Evolutionary conservation across 768 basidiomycete genomes (phyloP).

Genomic region (Boletellus ananas): DNA sequence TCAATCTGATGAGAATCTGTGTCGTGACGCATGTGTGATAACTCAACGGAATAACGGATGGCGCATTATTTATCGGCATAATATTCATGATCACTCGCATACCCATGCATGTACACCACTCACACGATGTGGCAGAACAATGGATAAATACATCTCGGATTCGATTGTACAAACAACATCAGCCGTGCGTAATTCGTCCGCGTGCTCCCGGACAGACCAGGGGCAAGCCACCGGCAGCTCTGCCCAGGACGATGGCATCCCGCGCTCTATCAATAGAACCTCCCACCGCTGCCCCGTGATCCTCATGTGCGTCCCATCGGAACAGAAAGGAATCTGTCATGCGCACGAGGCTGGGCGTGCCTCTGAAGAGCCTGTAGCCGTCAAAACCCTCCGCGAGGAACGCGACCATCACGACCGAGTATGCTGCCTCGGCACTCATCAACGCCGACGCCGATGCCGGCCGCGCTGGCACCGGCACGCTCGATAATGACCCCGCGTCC

Average conservation of each 20-base stretch:
- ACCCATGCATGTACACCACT: conserved; percentile 1
- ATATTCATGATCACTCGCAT: conserved; percentile 2
- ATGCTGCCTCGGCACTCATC: no score
- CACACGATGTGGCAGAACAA: not conserved
- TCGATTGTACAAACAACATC: no score
- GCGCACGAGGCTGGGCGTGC: no score
- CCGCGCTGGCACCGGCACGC: no score
- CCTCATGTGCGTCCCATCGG: no score
- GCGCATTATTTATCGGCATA: conserved; percentile 14
- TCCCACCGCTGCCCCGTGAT: no score
- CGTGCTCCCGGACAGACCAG: conserved; percentile 6
- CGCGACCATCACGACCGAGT: no score
- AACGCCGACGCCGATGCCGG: no score
- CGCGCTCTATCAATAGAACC: conserved; percentile 5
- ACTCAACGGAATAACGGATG: not conserved
- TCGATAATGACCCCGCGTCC: no score
- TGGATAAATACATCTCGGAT: not conserved
- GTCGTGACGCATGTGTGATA: not conserved
- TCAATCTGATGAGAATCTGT: not conserved
- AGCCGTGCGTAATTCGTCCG: not conserved
- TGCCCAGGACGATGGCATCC: conserved; percentile 3
- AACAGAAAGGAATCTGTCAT: no score
- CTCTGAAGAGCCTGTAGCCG: no score
- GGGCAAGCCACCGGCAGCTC: not conserved
- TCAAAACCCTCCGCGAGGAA: no score